These are phyloP conservation scores for Thecaphora thlaspeos DNA, from an alignment of 1,284 basidiomycete species.

Conservation along the genomic window DNA sequence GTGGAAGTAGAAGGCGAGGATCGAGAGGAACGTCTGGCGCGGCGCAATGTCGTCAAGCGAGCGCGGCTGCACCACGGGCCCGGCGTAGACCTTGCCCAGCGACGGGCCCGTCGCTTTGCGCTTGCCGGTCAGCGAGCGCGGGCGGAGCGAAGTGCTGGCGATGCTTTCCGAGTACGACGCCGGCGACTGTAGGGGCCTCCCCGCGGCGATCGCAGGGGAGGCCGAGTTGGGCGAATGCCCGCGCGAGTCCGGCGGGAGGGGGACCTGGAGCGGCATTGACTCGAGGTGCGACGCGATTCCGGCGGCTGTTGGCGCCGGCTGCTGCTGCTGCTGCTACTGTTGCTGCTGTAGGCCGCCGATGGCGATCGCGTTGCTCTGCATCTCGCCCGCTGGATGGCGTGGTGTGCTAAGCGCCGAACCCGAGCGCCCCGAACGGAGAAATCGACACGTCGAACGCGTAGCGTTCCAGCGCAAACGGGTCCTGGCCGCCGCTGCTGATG, in stretches of 20 bases:
- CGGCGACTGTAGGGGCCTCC: not conserved
- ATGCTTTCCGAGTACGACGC: not conserved
- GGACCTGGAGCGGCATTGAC: constrained; percentile 12
- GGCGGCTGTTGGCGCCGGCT: too few relatives aligned
- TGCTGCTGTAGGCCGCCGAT: not conserved
- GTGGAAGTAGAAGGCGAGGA: constrained; percentile 39
- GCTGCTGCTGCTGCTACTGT: constrained; percentile 5
- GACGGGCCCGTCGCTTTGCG: constrained; percentile 5
- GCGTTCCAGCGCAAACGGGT: not conserved
- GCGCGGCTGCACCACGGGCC: constrained; percentile 29
- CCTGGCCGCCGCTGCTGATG: not conserved
- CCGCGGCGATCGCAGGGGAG: not conserved
- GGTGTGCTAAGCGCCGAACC: too few relatives aligned
- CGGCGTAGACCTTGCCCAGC: constrained; percentile 18
- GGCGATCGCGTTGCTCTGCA: not conserved
- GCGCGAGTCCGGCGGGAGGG: constrained; percentile 25
- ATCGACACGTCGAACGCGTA: too few relatives aligned
- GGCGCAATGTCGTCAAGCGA: constrained; percentile 43
- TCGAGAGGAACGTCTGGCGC: constrained; percentile 35
- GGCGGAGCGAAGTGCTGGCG: too few relatives aligned
- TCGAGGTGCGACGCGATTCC: not conserved
- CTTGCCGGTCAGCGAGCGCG: constrained; percentile 1
- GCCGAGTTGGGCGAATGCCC: constrained; percentile 11
- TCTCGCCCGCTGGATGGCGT: too few relatives aligned
- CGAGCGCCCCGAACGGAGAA: too few relatives aligned